These are phyloP conservation scores for Cicer arietinum DNA, from an alignment of 306 rosid species.

Conservation along the genomic window DNA sequence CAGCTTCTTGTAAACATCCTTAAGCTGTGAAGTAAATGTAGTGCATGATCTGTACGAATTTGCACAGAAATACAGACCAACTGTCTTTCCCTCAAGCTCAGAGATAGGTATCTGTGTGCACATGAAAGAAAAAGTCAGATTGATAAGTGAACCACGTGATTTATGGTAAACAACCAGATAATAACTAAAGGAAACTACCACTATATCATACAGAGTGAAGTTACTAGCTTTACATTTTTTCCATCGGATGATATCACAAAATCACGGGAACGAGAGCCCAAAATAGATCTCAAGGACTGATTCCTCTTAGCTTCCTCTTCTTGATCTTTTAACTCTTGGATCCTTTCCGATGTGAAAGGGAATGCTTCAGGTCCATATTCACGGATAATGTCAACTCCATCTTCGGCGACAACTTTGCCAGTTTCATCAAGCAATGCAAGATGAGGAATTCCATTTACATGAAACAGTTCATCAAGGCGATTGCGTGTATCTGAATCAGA, in stretches of 20 bases:
- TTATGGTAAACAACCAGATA: neutral
- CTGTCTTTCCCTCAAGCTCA: constrained; percentile 72
- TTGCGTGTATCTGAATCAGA: constrained; percentile 58
- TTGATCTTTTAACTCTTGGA: constrained; percentile 54
- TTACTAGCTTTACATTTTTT: constrained; percentile 49
- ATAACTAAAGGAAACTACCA: constrained; percentile 3
- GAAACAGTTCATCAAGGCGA: constrained; percentile 56
- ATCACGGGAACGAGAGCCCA: constrained; percentile 60
- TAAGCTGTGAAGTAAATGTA: constrained; percentile 57
- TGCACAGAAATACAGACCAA: constrained; percentile 65
- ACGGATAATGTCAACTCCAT: constrained; percentile 50
- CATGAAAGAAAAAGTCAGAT: constrained; percentile 37
- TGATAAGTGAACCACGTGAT: constrained; percentile 25
- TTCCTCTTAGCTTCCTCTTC: constrained; percentile 61
- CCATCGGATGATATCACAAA: constrained; percentile 64
- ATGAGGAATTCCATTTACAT: constrained; percentile 65
- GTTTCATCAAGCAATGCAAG: constrained; percentile 61
- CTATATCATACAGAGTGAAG: neutral
- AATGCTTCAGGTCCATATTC: constrained; percentile 64
- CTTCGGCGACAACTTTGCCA: constrained; percentile 55
- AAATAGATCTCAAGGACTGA: constrained; percentile 59
- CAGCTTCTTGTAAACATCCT: constrained; percentile 61
- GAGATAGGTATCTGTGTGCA: constrained; percentile 59
- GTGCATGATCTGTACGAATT: constrained; percentile 33
- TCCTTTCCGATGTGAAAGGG: constrained; percentile 64